Evolutionary conservation across 352 stramenopile species (phyloP), one percentile per base, ranked within the genome.

Genomic region (Globisporangium yorkense): DNA sequence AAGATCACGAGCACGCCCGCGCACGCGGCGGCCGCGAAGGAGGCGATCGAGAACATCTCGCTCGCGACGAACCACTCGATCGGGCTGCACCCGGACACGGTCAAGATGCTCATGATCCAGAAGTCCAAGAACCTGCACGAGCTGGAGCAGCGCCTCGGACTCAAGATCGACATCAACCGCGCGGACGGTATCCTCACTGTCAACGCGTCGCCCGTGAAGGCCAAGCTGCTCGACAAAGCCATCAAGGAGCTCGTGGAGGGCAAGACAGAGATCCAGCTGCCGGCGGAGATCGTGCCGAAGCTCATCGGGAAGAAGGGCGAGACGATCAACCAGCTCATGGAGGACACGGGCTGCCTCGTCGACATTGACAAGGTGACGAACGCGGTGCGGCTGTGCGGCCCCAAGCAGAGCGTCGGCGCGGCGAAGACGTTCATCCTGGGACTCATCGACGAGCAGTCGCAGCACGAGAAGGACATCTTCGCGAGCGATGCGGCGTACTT

Each of bases 221-320:
- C 64, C 33, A 75, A 77, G 51, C 62, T 74, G 41, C 61, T 92
- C 12, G 62, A 88, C 51, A 74, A 74, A 45, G 67, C 72, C 10
- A 77, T 92, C 33, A 66, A 84, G 35, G 71, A 80, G 37, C 61
- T 92, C 2, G 74, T 74, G 15, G 70, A 70, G 29, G 64, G 68
- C 18, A 88, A 83, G 27, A 65, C 78, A 39, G 77, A 86, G 37
- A 83, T 92, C 41, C 58, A 70, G 31, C 52, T 92, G 41, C 76
- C 83, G n/a, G 69, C 70, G 2, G 83, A 92, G 49, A 77, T 92
- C 39, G 75, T 92, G 31, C 83, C 83, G 5, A 90, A 92, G 66
- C 70, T 92, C 9, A 92, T 92, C 66, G 83, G 83, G 40, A 89
- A 88, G 69, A 92, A 92, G 54, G 83, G 83, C 43, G 83, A 92